Percentiles rank a stretch among this genome's conserved stretches.
Conservation (phyloP, 2,329 filamentous ascomycete species). For the Nemania bipapillata region DNA sequence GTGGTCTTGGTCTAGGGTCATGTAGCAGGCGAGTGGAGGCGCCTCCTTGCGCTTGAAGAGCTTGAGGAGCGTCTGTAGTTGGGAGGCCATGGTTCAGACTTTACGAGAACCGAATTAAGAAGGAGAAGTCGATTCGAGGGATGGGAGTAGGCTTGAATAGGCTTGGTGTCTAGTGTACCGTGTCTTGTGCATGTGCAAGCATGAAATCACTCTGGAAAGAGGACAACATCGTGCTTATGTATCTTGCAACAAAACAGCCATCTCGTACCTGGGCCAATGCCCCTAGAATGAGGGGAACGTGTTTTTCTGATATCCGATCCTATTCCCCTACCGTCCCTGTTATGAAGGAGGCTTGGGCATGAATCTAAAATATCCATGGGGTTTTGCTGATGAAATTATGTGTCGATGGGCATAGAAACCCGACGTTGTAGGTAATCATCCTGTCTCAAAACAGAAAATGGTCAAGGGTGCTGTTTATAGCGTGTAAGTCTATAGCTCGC, state of each 20-base stretch:
- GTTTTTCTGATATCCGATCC: not conserved
- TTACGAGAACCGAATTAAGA: not conserved
- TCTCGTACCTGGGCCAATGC: not conserved
- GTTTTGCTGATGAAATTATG: not conserved
- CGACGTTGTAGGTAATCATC: not conserved
- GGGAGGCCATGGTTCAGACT: slow-evolving; percentile 9
- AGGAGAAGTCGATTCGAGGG: not conserved
- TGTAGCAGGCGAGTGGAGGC: slow-evolving; percentile 50
- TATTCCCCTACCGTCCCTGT: not conserved
- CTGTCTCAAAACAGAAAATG: not conserved
- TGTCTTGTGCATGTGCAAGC: not conserved
- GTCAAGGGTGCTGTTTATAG: not conserved
- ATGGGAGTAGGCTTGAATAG: not conserved
- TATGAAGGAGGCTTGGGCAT: not conserved
- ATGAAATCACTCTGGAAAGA: not conserved
- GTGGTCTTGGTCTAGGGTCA: slow-evolving; percentile 49
- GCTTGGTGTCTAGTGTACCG: not conserved
- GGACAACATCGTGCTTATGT: not conserved
- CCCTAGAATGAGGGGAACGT: not conserved
- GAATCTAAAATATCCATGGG: not conserved
- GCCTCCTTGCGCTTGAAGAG: slow-evolving; percentile 50
- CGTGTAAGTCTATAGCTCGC: not conserved
- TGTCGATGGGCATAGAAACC: not conserved
- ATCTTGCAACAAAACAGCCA: not conserved
- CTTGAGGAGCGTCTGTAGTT: slow-evolving; percentile 30